phyloP scores from a whole-genome alignment of 345 rosid species.

The Lenwebbia sp. region DNA sequence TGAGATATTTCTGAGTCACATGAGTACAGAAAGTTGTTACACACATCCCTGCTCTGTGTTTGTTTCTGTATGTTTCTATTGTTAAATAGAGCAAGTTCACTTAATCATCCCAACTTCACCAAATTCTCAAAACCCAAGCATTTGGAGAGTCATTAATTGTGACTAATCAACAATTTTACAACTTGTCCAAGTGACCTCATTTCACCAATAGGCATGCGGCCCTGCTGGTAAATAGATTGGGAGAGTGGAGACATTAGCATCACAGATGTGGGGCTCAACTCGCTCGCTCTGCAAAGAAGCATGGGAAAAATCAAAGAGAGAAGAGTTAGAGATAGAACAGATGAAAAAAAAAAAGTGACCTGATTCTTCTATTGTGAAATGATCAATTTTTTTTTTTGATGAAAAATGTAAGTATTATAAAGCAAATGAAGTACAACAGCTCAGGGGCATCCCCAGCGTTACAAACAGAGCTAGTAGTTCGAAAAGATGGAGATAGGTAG shows the following conservation, averaged over 20 bases:
- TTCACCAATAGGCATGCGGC: no score
- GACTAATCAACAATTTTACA: not conserved
- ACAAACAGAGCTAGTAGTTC: no score
- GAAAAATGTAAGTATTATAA: no score
- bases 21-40: not conserved
- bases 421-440: no score
- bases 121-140: not conserved
- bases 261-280: no score
- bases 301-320: no score
- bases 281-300: fast-evolving
- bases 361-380: not conserved
- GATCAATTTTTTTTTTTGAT: no score
- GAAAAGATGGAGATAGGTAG: no score
- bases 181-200: not conserved
- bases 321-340: no score
- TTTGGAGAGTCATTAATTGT: not conserved
- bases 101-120: not conserved
- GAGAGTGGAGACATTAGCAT: no score
- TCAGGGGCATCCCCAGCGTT: no score
- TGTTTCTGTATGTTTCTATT: not conserved
- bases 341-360: not conserved
- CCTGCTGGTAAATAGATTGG: no score
- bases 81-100: not conserved
- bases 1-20: not conserved
- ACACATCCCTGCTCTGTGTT: not conserved